Percentiles rank a stretch among this genome's conserved stretches.
phyloP scores from a whole-genome alignment of 2,329 filamentous ascomycete species.

The Pyricularia pennisetigena region DNA sequence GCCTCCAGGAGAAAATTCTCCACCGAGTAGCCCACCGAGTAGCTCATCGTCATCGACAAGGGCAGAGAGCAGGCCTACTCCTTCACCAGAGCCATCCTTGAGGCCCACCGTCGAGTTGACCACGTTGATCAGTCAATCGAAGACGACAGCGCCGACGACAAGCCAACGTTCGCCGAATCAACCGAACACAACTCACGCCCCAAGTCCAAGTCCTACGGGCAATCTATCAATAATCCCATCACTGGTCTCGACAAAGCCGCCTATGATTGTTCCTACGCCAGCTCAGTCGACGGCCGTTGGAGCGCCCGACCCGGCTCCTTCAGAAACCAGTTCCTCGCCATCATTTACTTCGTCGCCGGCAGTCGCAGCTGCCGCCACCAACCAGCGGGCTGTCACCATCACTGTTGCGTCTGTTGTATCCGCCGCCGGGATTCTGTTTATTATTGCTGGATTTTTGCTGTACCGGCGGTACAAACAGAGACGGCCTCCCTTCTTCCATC shows the following conservation, averaged over 20 bases:
- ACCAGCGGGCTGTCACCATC: slow-evolving; percentile 33
- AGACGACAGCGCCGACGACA: neutral
- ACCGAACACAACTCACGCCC: neutral
- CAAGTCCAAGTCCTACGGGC: neutral
- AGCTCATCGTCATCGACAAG: neutral
- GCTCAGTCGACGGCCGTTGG: neutral
- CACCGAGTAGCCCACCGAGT: neutral
- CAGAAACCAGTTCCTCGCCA: neutral
- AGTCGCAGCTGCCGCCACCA: neutral
- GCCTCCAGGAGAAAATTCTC: neutral
- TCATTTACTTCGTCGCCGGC: neutral
- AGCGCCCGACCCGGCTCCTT: neutral
- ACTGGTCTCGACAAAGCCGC: neutral
- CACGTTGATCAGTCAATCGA: neutral
- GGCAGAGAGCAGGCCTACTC: neutral
- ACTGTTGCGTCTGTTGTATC: slow-evolving; percentile 38
- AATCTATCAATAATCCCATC: neutral
- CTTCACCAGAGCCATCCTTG: neutral
- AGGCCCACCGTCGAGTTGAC: neutral
- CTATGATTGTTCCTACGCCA: neutral
- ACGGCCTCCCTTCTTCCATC: slow-evolving; percentile 32
- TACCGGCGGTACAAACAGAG: slow-evolving; percentile 27
- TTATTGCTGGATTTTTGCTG: slow-evolving; percentile 27
- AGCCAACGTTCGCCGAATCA: neutral
- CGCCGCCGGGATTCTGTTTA: slow-evolving; percentile 31